Evolutionary conservation across 305 asterid species (phyloP).

Genomic region (Fraxinus velutina): DNA sequence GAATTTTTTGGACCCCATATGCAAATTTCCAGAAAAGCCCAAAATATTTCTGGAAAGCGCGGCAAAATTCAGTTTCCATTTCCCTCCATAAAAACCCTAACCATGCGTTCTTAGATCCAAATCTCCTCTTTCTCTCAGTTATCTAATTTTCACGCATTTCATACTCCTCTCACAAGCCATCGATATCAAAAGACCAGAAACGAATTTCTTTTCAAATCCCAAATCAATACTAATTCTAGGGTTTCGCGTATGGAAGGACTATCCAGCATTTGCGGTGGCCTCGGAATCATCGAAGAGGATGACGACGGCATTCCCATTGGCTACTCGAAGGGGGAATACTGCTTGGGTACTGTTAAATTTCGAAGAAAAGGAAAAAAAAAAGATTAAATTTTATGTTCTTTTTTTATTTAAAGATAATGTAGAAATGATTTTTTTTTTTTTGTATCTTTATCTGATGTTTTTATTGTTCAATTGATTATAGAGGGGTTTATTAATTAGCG

Average conservation of each 20-base stretch:
- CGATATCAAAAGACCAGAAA: not conserved
- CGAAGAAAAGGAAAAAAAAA: not conserved
- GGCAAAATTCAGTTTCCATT: not conserved
- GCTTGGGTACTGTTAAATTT: constrained; percentile 47
- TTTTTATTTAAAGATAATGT: not conserved
- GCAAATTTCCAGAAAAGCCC: not conserved
- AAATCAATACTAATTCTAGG: not conserved
- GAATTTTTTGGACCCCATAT: not conserved
- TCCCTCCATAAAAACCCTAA: constrained; percentile 31
- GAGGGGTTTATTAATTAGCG: not conserved
- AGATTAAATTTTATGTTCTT: not conserved
- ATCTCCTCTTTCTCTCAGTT: not conserved
- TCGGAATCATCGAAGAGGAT: constrained; percentile 66
- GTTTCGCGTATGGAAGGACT: constrained; percentile 59
- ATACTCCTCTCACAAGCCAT: not conserved
- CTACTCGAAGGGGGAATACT: constrained; percentile 58
- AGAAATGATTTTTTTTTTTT: not conserved
- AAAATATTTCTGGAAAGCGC: not conserved
- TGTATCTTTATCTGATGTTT: not conserved
- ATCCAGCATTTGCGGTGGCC: constrained; percentile 72
- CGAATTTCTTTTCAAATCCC: not conserved
- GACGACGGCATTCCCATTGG: constrained; percentile 58
- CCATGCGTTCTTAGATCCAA: constrained; percentile 9
- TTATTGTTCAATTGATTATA: not conserved
- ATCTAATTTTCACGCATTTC: constrained; percentile 3